Evolutionary conservation across 176 grass and related monocot species (phyloP), one percentile per base, ranked within the genome.

Genomic region (Hyparrhenia diplandra): DNA sequence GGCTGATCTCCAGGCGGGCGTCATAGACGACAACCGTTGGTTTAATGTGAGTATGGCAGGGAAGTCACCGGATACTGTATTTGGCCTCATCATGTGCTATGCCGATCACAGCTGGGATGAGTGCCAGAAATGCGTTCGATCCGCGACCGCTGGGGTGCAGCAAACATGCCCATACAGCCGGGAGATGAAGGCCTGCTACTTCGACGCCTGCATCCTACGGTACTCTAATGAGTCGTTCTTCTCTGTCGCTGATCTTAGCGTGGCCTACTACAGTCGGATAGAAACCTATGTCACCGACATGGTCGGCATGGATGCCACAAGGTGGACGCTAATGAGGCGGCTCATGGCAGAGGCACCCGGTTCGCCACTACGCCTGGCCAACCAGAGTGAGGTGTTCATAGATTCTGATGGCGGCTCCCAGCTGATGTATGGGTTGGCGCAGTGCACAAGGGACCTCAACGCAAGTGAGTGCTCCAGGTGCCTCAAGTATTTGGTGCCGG

Each of bases 371-470:
- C 13, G 45, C 43, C 24, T 86, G 24, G 88, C 88, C 2, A 75
- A 58, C 8, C 67, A 59, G 11, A 30, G 69, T 17, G 13, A 21
- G 37, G 40, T 14, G 12, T 85, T n/a, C 77, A 78, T 0, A 3
- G 55, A 40, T 2, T 40, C 39, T 10, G 39, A 40, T 40, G 39
- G 39, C 39, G 10, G 39, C 39, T 10, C 39, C 39, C 9, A 40
- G 39, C 39, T 40, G 8, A 40, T 40, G 39, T 40, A 40, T 40
- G 39, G 39, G 39, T 40, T 40, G 8, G 39, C 63, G 32, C 83
- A 90, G 64, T 90, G 88, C 83, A 90, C 88, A 2, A 13, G 64
- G 41, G 83, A 90, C 42, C 30, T 85, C 45, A 40, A 31, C 4
- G 5, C 12, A 4, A 68, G 6, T 23, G 54, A 52, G 47, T 86